Evolutionary conservation across 2,329 filamentous ascomycete genomes (phyloP).

Genomic region (Fusarium scirpi): DNA sequence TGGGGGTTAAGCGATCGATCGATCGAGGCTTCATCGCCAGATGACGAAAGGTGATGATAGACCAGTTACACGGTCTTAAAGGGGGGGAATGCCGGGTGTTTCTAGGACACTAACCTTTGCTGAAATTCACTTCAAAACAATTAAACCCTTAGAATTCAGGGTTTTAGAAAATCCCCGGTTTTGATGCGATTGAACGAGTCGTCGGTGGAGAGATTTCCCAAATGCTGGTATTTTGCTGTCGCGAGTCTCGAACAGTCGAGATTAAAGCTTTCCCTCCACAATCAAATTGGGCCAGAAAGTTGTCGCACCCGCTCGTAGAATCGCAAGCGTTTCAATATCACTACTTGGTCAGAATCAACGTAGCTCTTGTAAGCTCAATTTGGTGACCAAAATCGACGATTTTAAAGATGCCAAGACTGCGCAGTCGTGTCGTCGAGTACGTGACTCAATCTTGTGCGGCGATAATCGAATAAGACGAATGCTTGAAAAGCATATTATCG

Average conservation of each 20-base stretch:
- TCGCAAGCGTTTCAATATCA: background rate
- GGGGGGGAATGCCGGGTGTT: constrained; percentile 19
- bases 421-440: background rate
- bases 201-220: background rate
- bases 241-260: constrained; percentile 6
- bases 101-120: constrained; percentile 32
- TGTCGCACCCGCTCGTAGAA: constrained; percentile 18
- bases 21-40: constrained; percentile 47
- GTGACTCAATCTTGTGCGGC: background rate
- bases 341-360: background rate
- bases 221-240: background rate
- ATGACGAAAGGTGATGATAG: constrained; percentile 43
- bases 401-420: background rate
- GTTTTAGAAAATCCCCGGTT: background rate
- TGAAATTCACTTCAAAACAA: constrained; percentile 13
- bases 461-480: background rate
- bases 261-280: constrained; percentile 23
- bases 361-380: constrained; percentile 6
- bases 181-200: constrained; percentile 1
- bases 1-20: constrained; percentile 49
- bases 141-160: background rate
- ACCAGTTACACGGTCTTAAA: constrained; percentile 18
- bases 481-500: background rate
- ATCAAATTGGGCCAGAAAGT: constrained; percentile 3
- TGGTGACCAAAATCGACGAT: background rate